Conservation (phyloP, 345 rosid genomes). For the Gynandropsis gynandra region DNA sequence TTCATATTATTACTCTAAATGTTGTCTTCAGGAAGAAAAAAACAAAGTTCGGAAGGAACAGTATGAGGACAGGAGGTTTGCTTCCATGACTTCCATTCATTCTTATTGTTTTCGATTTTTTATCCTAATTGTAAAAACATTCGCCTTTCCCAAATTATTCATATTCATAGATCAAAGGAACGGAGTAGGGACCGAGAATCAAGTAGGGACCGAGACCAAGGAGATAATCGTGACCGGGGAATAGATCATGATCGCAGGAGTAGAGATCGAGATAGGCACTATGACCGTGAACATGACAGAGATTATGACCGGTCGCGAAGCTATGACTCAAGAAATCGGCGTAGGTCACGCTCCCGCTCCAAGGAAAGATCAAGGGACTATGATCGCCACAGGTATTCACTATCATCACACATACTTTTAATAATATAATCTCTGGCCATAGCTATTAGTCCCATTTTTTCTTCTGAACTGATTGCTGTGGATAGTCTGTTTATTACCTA, state of each 20-base stretch:
- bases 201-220: constrained; percentile 52
- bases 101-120: background rate
- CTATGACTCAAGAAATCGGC: constrained; percentile 67
- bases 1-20: constrained; percentile 8
- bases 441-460: background rate
- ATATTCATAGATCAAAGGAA: constrained; percentile 54
- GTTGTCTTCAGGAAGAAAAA: constrained; percentile 64
- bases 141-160: background rate
- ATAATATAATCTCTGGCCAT: background rate
- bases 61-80: constrained; percentile 37
- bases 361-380: constrained; percentile 66
- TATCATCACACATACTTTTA: background rate
- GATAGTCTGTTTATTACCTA: too few species aligned
- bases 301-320: constrained; percentile 52
- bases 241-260: constrained; percentile 73
- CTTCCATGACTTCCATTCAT: background rate
- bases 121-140: background rate
- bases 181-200: constrained; percentile 50
- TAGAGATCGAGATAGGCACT: constrained; percentile 65
- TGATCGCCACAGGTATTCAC: constrained; percentile 67
- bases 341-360: constrained; percentile 82
- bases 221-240: constrained; percentile 53
- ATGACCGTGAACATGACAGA: constrained; percentile 57
- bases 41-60: constrained; percentile 56
- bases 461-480: too few species aligned